Evolutionary conservation across 2,329 filamentous ascomycete genomes (phyloP), one percentile per base, ranked within the genome.

Genomic region (Simplicillium aogashimaense): DNA sequence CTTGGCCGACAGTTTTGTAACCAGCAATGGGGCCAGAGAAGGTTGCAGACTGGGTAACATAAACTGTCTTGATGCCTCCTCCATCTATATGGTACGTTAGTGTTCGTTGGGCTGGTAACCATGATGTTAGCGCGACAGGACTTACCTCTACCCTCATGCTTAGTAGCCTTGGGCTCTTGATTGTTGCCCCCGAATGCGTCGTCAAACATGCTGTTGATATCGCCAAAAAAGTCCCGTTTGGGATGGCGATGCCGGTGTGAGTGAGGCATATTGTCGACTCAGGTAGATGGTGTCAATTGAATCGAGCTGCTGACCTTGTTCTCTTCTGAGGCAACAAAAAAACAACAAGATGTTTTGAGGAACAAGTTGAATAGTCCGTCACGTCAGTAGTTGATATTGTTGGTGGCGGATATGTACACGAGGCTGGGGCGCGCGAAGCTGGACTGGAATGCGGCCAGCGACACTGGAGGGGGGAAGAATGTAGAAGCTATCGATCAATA

Each of bases 1-100:
- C n/a, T 25, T 25, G 20, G 9, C 20, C 20, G 9, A 25, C 20
- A n/a, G 20, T 45, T 8, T 42, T 30, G 41, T 63, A 69, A 18
- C 66, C 63, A 20, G 50, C 66, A 41, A 70, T 54, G 6, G 55
- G 51, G n/a, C 64, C 66, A 29, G 57, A 53, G 30, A 69, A 69
- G 4, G 58, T 65, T 11, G 60, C 51, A 6, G 53, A 47, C 52
- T 66, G 44, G 30, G 67, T 70, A 37, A 60, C 58, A 48, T 63
- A 69, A 15, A 69, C 56, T 14, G 63, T 65, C 12, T 50, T 51
- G 29, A 59, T 49, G 33, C 64, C 52, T 14, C 16, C 25, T 20
- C 7, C 20, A 14, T 37, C 16, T 14, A n/a, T 10, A 20, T 6
- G 10, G 10, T 6, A 12, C 14, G 35, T 37, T 37, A 37, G 35